Percentiles rank a stretch among this genome's conserved stretches.
phyloP scores from a whole-genome alignment of 2,329 filamentous ascomycete genomes.

The Setomelanomma holmii region DNA sequence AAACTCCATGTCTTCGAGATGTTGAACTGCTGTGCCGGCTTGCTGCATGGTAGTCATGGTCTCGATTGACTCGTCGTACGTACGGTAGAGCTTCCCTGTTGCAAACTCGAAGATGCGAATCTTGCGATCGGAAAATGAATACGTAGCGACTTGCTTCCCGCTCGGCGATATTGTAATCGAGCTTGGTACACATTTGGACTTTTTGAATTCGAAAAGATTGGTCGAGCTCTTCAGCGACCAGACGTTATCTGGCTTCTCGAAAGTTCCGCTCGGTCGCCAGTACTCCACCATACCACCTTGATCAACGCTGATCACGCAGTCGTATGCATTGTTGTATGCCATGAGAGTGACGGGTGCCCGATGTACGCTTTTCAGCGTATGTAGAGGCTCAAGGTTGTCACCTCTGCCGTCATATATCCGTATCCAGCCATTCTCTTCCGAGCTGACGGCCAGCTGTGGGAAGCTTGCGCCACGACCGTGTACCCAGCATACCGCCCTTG shows the following conservation, averaged over 20 bases:
- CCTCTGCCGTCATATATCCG: conserved; percentile 89
- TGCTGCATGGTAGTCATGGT: conserved; percentile 95
- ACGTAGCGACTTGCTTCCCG: conserved; percentile 83
- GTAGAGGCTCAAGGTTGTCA: conserved; percentile 76
- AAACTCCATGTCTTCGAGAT: conserved; percentile 90
- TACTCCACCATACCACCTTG: conserved; percentile 95
- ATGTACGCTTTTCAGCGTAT: conserved; percentile 82
- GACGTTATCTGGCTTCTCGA: conserved; percentile 90
- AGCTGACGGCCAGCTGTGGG: conserved; percentile 83
- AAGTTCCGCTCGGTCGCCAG: conserved; percentile 81
- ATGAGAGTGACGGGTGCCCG: conserved; percentile 81
- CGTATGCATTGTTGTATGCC: conserved; percentile 85
- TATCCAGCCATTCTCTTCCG: conserved; percentile 74
- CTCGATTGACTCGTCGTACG: conserved; percentile 91
- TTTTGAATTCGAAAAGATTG: conserved; percentile 96
- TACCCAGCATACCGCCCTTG: conserved; percentile 88
- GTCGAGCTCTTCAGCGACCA: conserved; percentile 94
- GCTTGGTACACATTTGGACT: conserved; percentile 81
- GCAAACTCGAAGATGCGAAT: conserved; percentile 93
- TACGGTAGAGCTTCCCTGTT: conserved; percentile 84
- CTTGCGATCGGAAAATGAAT: conserved; percentile 93
- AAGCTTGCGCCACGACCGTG: conserved; percentile 84
- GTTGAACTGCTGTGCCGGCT: conserved; percentile 81
- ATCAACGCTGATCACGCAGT: conserved; percentile 91
- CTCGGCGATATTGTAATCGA: conserved; percentile 86